Conservation (phyloP, 2,329 filamentous ascomycete genomes). For the Nemania sp. region DNA sequence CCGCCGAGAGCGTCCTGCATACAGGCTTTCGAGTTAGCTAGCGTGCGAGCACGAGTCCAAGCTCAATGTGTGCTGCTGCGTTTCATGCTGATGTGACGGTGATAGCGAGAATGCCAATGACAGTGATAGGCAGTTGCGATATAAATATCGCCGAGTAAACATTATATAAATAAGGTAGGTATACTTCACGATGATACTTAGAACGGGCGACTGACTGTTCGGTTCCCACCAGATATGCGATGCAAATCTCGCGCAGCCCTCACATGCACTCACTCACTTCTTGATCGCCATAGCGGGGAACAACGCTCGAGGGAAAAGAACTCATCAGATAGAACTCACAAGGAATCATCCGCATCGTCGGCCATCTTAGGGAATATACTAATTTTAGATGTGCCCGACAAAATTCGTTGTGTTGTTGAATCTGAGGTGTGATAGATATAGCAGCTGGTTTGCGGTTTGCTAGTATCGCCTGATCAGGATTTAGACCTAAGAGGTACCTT, state of each 20-base stretch:
- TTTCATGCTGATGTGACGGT: too few species aligned
- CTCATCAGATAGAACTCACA: slow-evolving; percentile 46
- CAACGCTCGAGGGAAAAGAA: background rate
- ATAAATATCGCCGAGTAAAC: too few species aligned
- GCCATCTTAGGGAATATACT: slow-evolving; percentile 32
- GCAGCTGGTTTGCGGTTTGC: background rate
- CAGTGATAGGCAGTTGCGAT: too few species aligned
- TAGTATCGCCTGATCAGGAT: slow-evolving; percentile 3
- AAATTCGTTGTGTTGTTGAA: background rate
- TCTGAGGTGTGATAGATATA: background rate
- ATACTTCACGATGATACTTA: too few species aligned
- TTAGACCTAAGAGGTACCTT: too few species aligned
- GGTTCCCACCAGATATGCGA: too few species aligned
- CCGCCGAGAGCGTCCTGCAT: slow-evolving; percentile 64
- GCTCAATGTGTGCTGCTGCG: background rate
- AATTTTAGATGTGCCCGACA: background rate
- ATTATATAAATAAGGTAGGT: too few species aligned
- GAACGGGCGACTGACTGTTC: too few species aligned
- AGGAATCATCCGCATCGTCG: slow-evolving; percentile 53
- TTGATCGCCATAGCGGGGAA: too few species aligned
- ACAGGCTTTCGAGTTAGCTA: background rate
- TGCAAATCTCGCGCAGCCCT: too few species aligned
- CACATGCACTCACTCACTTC: too few species aligned
- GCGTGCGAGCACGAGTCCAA: background rate
- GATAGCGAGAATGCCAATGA: too few species aligned